phyloP scores from a whole-genome alignment of 345 rosid species.

The Alliaria petiolata region DNA sequence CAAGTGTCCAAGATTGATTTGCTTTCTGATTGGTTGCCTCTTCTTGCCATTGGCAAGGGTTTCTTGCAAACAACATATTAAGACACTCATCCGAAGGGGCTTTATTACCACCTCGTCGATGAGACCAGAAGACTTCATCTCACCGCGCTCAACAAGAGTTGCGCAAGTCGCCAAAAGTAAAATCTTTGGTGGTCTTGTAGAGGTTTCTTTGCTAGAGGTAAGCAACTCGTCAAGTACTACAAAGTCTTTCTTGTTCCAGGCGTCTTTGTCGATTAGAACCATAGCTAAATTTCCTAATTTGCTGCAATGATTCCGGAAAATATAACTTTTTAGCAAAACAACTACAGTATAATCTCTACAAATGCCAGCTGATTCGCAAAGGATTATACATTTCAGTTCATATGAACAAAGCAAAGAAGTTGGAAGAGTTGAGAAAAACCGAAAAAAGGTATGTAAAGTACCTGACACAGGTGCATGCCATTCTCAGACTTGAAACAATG shows the following conservation, averaged over 20 bases:
- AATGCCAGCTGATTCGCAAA: background rate
- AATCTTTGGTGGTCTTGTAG: conserved; percentile 13
- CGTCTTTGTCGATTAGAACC: conserved; percentile 74
- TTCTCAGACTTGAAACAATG: conserved; percentile 38
- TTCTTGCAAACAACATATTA: conserved; percentile 73
- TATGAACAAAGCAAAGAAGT: conserved; percentile 3
- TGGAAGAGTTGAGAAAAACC: background rate
- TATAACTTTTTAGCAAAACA: background rate
- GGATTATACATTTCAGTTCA: background rate
- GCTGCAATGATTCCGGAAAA: conserved; percentile 34
- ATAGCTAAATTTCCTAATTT: conserved; percentile 36
- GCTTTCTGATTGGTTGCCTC: conserved; percentile 42
- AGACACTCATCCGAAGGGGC: conserved; percentile 68
- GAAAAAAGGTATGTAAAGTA: background rate
- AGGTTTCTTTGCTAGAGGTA: conserved; percentile 25
- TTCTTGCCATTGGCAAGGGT: conserved; percentile 54
- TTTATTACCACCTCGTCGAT: conserved; percentile 52
- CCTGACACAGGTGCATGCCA: conserved; percentile 41
- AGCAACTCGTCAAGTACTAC: conserved; percentile 33
- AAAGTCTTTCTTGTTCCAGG: conserved; percentile 55
- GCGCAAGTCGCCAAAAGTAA: conserved; percentile 33
- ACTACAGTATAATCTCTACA: conserved; percentile 3
- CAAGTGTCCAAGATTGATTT: conserved; percentile 45
- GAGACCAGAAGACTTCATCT: conserved; percentile 52
- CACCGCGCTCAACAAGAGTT: conserved; percentile 37